phyloP scores from a whole-genome alignment of 2,329 filamentous ascomycete species.

The Tolypocladium ovalisporum region DNA sequence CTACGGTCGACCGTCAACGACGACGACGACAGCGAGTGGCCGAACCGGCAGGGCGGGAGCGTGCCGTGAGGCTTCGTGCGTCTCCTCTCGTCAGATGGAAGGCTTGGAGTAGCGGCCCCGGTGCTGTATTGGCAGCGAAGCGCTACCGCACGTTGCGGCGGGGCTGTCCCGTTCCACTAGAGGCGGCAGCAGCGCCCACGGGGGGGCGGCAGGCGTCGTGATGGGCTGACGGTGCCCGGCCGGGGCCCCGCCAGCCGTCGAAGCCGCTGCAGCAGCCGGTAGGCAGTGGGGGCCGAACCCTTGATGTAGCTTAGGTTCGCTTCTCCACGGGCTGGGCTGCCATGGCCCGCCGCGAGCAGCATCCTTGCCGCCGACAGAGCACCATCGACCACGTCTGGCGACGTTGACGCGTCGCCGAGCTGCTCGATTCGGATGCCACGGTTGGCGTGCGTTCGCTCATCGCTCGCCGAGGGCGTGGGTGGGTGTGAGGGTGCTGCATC shows the following conservation, averaged over 20 bases:
- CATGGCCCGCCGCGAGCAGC: neutral
- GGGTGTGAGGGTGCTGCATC: neutral
- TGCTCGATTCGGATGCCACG: neutral
- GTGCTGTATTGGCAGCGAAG: conserved; percentile 5
- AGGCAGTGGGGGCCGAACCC: neutral
- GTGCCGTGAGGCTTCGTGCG: neutral
- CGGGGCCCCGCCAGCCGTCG: too few relatives aligned
- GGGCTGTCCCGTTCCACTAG: conserved; percentile 12
- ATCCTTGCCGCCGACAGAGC: too few relatives aligned
- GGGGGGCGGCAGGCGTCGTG: conserved; percentile 15
- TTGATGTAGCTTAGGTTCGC: neutral
- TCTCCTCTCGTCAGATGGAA: too few relatives aligned
- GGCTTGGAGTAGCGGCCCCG: too few relatives aligned
- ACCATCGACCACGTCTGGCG: too few relatives aligned
- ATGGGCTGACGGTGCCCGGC: conserved; percentile 18
- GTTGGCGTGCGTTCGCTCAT: neutral
- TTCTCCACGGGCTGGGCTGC: neutral
- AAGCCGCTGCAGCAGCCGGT: neutral
- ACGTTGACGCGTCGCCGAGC: neutral
- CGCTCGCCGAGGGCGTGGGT: neutral
- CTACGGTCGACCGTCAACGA: neutral
- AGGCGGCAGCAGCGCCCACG: conserved; percentile 17
- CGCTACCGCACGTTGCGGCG: neutral
- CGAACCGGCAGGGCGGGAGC: neutral
- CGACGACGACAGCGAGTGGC: neutral